Conservation (phyloP, 129 eudicot species). For the Helianthus tuberosus region DNA sequence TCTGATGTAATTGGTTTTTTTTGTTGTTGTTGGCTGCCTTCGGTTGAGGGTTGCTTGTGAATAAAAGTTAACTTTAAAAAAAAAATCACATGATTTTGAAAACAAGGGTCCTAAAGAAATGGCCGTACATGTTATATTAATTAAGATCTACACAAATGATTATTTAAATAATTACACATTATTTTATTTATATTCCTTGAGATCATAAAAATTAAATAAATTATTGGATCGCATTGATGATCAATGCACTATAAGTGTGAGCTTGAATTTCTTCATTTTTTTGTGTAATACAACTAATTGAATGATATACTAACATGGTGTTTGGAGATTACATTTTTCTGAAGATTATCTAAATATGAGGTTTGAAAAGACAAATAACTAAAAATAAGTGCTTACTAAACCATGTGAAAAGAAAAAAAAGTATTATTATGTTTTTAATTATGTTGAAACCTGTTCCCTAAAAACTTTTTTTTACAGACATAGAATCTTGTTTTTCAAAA, state of each 20-base stretch:
- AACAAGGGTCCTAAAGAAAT: slow-evolving; percentile 13
- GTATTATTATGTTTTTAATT: too few relatives aligned
- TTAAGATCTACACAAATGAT: slow-evolving; percentile 8
- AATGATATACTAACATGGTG: background rate
- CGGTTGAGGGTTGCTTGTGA: too few relatives aligned
- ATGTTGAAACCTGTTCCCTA: too few relatives aligned
- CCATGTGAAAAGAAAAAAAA: too few relatives aligned
- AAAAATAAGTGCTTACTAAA: too few relatives aligned
- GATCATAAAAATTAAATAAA: slow-evolving; percentile 1
- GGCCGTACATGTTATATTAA: slow-evolving; percentile 3
- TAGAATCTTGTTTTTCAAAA: too few relatives aligned
- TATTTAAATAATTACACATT: background rate
- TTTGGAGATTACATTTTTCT: background rate
- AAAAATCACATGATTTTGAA: slow-evolving; percentile 31
- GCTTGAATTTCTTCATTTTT: background rate
- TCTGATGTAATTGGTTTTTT: too few relatives aligned
- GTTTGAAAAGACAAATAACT: too few relatives aligned
- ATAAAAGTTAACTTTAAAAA: too few relatives aligned
- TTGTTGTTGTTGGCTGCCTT: too few relatives aligned
- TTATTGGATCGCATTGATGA: background rate
- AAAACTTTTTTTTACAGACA: too few relatives aligned
- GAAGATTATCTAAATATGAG: too few relatives aligned
- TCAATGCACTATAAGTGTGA: background rate
- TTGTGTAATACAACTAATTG: background rate
- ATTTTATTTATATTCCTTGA: background rate